Evolutionary conservation across 2,329 filamentous ascomycete species (phyloP).

Genomic region (Cladosporium phlei): DNA sequence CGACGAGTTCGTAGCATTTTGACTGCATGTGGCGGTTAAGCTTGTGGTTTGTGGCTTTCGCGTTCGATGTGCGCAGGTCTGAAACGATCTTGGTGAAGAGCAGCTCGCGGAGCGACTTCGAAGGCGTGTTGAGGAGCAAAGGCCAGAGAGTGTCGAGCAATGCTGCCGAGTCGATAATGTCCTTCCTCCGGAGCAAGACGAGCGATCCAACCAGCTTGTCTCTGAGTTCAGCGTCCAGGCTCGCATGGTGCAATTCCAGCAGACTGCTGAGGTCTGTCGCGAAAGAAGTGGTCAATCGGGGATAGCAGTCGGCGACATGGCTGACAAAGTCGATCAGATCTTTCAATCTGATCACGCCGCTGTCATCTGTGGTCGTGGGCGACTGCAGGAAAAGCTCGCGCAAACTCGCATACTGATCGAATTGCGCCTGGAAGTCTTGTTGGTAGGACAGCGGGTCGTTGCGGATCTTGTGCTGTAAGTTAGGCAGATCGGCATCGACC

Average conservation of each 20-base stretch:
- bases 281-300: constrained; percentile 70
- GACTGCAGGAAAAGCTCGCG: constrained; percentile 86
- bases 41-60: constrained; percentile 82
- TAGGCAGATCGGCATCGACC: constrained; percentile 86
- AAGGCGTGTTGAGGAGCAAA: constrained; percentile 83
- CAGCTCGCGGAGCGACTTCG: constrained; percentile 78
- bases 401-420: constrained; percentile 85
- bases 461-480: constrained; percentile 85
- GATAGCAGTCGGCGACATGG: constrained; percentile 91
- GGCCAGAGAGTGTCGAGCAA: constrained; percentile 91
- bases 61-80: constrained; percentile 82
- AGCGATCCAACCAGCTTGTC: constrained; percentile 93
- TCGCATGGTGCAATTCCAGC: constrained; percentile 73
- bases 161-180: constrained; percentile 78
- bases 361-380: constrained; percentile 70
- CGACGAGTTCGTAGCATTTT: constrained; percentile 85
- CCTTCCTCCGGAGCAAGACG: constrained; percentile 82
- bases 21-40: constrained; percentile 92
- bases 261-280: constrained; percentile 77
- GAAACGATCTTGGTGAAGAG: constrained; percentile 89
- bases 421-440: constrained; percentile 83
- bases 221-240: constrained; percentile 75
- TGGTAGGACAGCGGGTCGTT: constrained; percentile 85
- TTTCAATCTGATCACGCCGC: constrained; percentile 75
- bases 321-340: constrained; percentile 91